Base-by-base conservation (phyloP, 306 rosid species). In the Ormosia emarginata region DNA sequence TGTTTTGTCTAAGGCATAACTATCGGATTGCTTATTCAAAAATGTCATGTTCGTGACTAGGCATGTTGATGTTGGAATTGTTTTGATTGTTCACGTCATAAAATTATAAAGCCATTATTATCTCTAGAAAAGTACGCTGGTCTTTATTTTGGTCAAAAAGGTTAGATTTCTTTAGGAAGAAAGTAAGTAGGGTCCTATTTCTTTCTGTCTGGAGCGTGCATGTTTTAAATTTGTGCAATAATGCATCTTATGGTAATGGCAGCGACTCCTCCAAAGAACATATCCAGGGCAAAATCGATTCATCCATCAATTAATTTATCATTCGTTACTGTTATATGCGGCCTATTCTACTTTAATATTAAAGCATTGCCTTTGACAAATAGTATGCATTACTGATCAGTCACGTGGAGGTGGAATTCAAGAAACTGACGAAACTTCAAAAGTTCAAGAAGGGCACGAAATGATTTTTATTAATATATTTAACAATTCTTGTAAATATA, bases 111-210 rank as follows among this genome's bases (percentile, higher is more conserved):
- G 62, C 52, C 62, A 43, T 82, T 32, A 65, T 85, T 78, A 67
- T 82, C 79, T 61, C 71, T 14, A 29, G 10, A 61, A 62, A 73
- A 79, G 82, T 61, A 10, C 12, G 2, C 0, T 67, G 63, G 74
- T 68, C 83, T 74, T 43, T 78, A 24, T 41, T 86, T 55, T 59
- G 79, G 82, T 80, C 79, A 79, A 82, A 81, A 82, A 79, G 81
- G 57, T 30, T 0, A 32, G 56, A 37, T 61, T 74, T 82, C 82
- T 69, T 79, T 69, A 74, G 30, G 0, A 70, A 34, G 43, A 76
- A 81, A 70, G 80, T 55, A 34, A 47, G 67, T 36, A 53, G 49
- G 67, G 71, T 76, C 72, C 85, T 63, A 50, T 70, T 69, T 68
- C 39, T 67, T 58, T 67, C 61, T 50, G 58, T 52, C 77, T 18